Conservation (phyloP, 2,329 filamentous ascomycete species). For the Sarocladium strictum region DNA sequence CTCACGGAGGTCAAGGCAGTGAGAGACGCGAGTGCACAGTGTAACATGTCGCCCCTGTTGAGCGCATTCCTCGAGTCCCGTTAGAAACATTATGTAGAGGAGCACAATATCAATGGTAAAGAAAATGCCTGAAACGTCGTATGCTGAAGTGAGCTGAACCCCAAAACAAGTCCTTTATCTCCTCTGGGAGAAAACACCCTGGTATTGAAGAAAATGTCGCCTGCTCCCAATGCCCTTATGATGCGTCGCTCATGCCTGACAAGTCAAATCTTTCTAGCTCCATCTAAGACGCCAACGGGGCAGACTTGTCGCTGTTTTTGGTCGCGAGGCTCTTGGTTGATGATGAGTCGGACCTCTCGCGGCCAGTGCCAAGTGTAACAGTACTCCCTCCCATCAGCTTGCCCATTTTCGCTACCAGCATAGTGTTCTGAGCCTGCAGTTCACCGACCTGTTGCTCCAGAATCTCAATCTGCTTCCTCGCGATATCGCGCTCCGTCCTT, state of each 20-base stretch:
- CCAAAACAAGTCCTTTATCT: background rate
- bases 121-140: background rate
- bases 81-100: background rate
- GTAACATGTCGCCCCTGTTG: background rate
- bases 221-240: background rate
- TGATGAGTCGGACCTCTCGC: conserved; percentile 31
- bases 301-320: conserved; percentile 2
- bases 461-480: conserved; percentile 46
- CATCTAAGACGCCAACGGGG: background rate
- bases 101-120: background rate
- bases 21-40: background rate
- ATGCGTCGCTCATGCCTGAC: background rate
- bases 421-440: conserved; percentile 54
- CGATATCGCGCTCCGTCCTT: conserved; percentile 45
- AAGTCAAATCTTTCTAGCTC: background rate
- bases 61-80: background rate
- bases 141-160: background rate
- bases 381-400: conserved; percentile 16
- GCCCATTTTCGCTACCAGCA: conserved; percentile 49
- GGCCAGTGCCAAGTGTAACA: background rate
- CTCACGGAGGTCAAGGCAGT: background rate
- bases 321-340: conserved; percentile 1
- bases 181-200: background rate
- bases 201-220: background rate
- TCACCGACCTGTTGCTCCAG: conserved; percentile 50